These are phyloP conservation scores for Boletus pseudo-olivaceus DNA, from an alignment of 768 basidiomycete genomes.

Conservation along the genomic window DNA sequence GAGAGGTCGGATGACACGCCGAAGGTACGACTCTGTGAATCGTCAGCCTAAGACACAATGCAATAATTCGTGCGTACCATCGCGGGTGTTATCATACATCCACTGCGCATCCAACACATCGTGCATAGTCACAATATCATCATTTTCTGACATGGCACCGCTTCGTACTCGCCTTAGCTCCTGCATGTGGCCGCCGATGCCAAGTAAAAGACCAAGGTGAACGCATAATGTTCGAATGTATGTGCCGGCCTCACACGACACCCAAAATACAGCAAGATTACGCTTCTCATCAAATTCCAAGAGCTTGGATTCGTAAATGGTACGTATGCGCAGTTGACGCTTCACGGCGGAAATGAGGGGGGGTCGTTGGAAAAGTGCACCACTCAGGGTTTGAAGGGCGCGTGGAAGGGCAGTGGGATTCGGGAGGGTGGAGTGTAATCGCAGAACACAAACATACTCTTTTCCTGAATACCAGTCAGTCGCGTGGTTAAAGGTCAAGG, in stretches of 20 bases:
- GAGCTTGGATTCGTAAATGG: conserved; percentile 93
- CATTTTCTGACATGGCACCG: conserved; percentile 96
- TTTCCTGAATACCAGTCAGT: conserved; percentile 55
- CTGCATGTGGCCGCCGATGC: conserved; percentile 99
- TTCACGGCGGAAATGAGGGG: conserved; percentile 99
- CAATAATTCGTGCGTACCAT: conserved; percentile 53
- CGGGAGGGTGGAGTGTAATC: conserved; percentile 80
- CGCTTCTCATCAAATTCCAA: conserved; percentile 97
- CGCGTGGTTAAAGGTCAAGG: not conserved
- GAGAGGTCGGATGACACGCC: conserved; percentile 89
- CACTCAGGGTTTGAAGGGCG: conserved; percentile 93
- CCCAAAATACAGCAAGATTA: conserved; percentile 97
- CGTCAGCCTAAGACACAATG: conserved; percentile 12
- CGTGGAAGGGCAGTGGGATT: conserved; percentile 85
- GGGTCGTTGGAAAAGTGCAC: conserved; percentile 97
- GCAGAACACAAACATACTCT: conserved; percentile 96
- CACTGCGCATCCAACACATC: conserved; percentile 99
- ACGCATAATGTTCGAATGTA: conserved; percentile 96
- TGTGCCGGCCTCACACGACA: conserved; percentile 97
- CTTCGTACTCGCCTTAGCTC: conserved; percentile 91
- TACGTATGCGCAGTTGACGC: conserved; percentile 94
- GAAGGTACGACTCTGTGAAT: conserved; percentile 84
- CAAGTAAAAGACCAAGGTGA: conserved; percentile 88
- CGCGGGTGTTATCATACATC: conserved; percentile 95
- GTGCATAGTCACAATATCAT: conserved; percentile 99